Base-by-base conservation (phyloP, 176 grass and related monocot species). In the Phragmites australis region DNA sequence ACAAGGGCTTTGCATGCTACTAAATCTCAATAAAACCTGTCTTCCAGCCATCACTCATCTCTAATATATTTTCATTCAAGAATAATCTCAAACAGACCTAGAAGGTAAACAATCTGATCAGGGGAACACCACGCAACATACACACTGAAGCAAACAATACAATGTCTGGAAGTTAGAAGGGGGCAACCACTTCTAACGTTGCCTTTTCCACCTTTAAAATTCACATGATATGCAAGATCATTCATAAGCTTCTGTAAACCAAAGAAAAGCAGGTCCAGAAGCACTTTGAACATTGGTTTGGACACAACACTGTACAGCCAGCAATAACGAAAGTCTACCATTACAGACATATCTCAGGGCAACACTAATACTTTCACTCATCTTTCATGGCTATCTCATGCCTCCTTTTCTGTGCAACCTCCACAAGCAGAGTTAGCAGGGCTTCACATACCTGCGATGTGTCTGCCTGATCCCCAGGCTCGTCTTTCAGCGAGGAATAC, bases 381-480 rank as follows among this genome's bases (percentile, higher is more conserved):
- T 97, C 94, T 83, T 97, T 94, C 87, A 85, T 87, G 40, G 89
- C 27, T 64, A 85, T 79, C 72, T 90, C 54, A 86, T 94, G 95
- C 81, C 81, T 90, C 77, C 88, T 88, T 79, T 85, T 91, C 77
- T 93, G 90, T 15, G 80, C 95, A 43, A 93, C 90, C 60, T 98
- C 88, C 1, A 94, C 88, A 6, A 94, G 94, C 74, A 92, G 81
- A 47, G 92, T 91, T 23, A 98, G 78, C 77, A 98, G 81, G 6
- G 95, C 92, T 55, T 98, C 95, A 2, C 95, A 98, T 40, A 93
- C 92, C 68, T 91, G 88, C 1, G 92, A 85, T 29, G 95, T 94
- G 81, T 98, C 78, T 25, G 86, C 88, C 68, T 97, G 81, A 60
- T 83, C 84, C 29, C 43, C 45, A 2, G 88, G 83, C 11, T 94